Evolutionary conservation across 768 basidiomycete species (phyloP).

Genomic region (Sporobolomyces phaffii): DNA sequence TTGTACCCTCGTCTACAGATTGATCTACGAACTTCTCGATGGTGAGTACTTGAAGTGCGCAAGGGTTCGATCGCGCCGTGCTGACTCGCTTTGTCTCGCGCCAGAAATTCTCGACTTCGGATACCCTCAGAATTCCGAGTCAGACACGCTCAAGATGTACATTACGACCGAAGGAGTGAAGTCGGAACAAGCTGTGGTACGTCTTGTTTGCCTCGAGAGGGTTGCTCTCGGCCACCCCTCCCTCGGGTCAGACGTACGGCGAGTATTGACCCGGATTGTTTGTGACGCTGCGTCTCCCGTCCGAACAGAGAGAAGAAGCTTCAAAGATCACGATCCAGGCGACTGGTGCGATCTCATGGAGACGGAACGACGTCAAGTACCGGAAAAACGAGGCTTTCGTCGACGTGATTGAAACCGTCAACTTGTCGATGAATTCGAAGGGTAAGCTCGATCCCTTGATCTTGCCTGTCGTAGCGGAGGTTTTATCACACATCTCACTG

Average conservation of each 20-base stretch:
- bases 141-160: conserved; percentile 92
- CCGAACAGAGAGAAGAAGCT: conserved; percentile 74
- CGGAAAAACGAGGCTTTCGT: conserved; percentile 99
- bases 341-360: conserved; percentile 93
- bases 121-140: conserved; percentile 98
- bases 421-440: conserved; percentile 94
- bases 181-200: conserved; percentile 71
- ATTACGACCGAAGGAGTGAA: conserved; percentile 97
- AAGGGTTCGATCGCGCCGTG: neutral
- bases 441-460: conserved; percentile 52
- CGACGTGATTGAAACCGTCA: conserved; percentile 96
- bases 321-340: conserved; percentile 96
- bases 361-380: conserved; percentile 91
- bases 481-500: neutral
- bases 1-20: too few species aligned
- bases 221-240: neutral
- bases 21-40: conserved; percentile 96
- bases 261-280: neutral
- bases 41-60: conserved; percentile 53
- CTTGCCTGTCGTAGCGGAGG: neutral
- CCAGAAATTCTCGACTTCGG: conserved; percentile 96
- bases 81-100: too few species aligned
- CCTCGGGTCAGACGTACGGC: neutral
- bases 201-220: conserved; percentile 45
- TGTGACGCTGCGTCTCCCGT: neutral